Conservation (phyloP, 2,329 filamentous ascomycete species). For the Phaeoacremonium minimum region DNA sequence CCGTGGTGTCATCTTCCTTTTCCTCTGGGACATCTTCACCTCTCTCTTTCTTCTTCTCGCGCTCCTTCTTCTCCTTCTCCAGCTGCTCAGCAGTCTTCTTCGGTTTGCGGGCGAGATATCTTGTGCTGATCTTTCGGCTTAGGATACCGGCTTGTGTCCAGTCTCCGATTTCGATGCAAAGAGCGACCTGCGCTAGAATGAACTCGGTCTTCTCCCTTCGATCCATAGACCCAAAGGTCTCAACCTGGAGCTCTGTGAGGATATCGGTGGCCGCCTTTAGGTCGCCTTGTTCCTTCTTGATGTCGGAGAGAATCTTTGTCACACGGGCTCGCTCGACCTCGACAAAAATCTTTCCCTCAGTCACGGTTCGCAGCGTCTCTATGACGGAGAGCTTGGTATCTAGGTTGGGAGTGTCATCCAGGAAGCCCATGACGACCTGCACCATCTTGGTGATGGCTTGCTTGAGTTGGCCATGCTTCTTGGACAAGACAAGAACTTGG, state of each 20-base stretch:
- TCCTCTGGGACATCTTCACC: slow-evolving; percentile 76
- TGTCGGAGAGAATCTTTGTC: slow-evolving; percentile 90
- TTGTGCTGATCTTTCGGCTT: slow-evolving; percentile 93
- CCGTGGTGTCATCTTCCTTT: slow-evolving; percentile 85
- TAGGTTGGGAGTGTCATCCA: slow-evolving; percentile 78
- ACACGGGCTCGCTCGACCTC: slow-evolving; percentile 96
- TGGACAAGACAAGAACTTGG: slow-evolving; percentile 90
- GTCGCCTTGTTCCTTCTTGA: slow-evolving; percentile 95
- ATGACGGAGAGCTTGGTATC: slow-evolving; percentile 92
- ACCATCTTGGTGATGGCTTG: slow-evolving; percentile 99
- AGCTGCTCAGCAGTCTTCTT: slow-evolving; percentile 88
- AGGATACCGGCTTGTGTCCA: slow-evolving; percentile 95
- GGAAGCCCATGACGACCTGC: slow-evolving; percentile 87
- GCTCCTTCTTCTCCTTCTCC: slow-evolving; percentile 85
- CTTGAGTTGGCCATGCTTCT: slow-evolving; percentile 99
- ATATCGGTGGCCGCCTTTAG: slow-evolving; percentile 86
- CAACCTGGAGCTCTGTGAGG: slow-evolving; percentile 94
- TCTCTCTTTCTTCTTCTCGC: slow-evolving; percentile 78
- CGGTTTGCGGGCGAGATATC: slow-evolving; percentile 83
- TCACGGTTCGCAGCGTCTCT: slow-evolving; percentile 91
- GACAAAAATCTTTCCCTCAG: slow-evolving; percentile 99
- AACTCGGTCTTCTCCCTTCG: slow-evolving; percentile 98
- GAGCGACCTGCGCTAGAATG: slow-evolving; percentile 87
- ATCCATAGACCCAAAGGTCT: slow-evolving; percentile 98
- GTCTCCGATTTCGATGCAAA: slow-evolving; percentile 93